Evolutionary conservation across 2,329 filamentous ascomycete genomes (phyloP).

Genomic region (Pseudogymnoascus sp.): DNA sequence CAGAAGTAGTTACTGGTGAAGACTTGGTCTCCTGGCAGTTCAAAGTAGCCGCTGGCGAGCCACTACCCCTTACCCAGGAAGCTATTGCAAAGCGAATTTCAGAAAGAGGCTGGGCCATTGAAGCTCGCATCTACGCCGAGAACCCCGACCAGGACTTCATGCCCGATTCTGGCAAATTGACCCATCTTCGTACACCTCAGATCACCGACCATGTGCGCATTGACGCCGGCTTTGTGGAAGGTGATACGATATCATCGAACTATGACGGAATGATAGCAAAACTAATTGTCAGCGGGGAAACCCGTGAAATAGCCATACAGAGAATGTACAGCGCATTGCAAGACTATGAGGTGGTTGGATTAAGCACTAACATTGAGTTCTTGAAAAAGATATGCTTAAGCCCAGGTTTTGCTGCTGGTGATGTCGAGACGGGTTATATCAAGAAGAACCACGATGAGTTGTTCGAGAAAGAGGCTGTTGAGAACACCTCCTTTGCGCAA

Average conservation of each 20-base stretch:
- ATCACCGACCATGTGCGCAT: constrained; percentile 70
- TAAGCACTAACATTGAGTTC: constrained; percentile 95
- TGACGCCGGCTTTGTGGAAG: constrained; percentile 85
- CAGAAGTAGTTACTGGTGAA: constrained; percentile 66
- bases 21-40: constrained; percentile 95
- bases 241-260: constrained; percentile 85
- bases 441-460: constrained; percentile 76
- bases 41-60: constrained; percentile 66
- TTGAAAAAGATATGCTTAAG: constrained; percentile 79
- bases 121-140: constrained; percentile 94
- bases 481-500: constrained; percentile 73
- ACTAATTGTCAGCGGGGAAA: constrained; percentile 78
- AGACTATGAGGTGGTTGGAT: constrained; percentile 84
- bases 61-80: constrained; percentile 55
- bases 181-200: constrained; percentile 70
- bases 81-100: constrained; percentile 63
- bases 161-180: constrained; percentile 80
- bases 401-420: constrained; percentile 71
- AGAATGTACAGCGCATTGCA: constrained; percentile 74
- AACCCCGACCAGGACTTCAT: constrained; percentile 88
- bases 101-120: constrained; percentile 76
- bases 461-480: constrained; percentile 54
- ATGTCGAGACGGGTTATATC: constrained; percentile 95
- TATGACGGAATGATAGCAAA: constrained; percentile 99
- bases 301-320: constrained; percentile 70